These are phyloP conservation scores for Bacidia gigantensis DNA, from an alignment of 495 filamentous ascomycete species.

Conservation along the genomic window DNA sequence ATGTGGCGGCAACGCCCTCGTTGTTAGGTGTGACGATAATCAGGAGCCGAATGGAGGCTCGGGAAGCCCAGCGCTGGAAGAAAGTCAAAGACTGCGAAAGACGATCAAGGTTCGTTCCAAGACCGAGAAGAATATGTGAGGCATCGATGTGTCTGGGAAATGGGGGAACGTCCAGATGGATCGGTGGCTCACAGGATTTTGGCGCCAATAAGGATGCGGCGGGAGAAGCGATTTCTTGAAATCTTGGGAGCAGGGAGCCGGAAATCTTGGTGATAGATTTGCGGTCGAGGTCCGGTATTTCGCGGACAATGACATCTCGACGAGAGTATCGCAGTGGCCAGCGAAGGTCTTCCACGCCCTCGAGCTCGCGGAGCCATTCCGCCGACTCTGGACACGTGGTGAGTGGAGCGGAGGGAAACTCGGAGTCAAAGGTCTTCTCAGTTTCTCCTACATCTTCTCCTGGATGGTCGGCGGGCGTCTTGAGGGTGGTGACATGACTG, in stretches of 20 bases:
- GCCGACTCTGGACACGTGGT: not conserved
- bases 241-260: slow-evolving; percentile 20
- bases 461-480: not conserved
- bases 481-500: not conserved
- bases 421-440: not conserved
- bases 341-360: not conserved
- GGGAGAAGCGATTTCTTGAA: slow-evolving; percentile 7
- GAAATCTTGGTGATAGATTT: slow-evolving; percentile 22
- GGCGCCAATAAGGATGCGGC: slow-evolving; percentile 7
- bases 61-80: no score
- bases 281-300: not conserved
- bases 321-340: slow-evolving; percentile 25
- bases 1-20: slow-evolving; percentile 12
- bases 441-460: not conserved
- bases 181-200: slow-evolving; percentile 19
- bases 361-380: slow-evolving; percentile 9
- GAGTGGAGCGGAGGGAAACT: not conserved
- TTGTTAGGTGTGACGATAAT: slow-evolving; percentile 36
- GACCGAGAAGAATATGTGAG: no score
- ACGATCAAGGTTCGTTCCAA: no score
- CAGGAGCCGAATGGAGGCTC: no score
- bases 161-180: slow-evolving; percentile 27
- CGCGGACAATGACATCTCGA: slow-evolving; percentile 26
- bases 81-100: no score
- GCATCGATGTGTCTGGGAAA: no score